Base-by-base conservation (phyloP, 805 yeast genomes). In the Metschnikowia shivogae region DNA sequence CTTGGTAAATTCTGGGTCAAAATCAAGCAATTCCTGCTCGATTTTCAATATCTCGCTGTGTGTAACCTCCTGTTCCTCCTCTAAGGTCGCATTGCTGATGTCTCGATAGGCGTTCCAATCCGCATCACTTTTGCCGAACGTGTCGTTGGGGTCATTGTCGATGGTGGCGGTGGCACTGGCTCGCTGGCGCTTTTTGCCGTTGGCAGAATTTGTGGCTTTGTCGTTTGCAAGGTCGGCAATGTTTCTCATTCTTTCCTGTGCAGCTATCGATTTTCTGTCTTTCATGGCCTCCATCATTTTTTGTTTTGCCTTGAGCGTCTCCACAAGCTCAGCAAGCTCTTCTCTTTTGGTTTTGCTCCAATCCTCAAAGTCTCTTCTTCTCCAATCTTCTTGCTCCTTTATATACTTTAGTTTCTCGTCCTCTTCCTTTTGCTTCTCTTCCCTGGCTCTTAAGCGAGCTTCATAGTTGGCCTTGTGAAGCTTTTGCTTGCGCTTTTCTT, bases 21-120 rank as follows among this genome's bases (percentile, higher is more conserved):
- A 78, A 54, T 86, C 85, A 36, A 90, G 72, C 41, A 93, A 73
- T 52, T 84, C 83, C 48, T 79, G 84, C 63, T 92, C 97, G 30
- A 93, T 55, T 17, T 73, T 75, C 20, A 78, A 61, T 26, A 86
- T 74, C 40, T 71, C 71, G 37, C 74, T 76, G 44, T 81, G 80
- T 48, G 85, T 90, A 43, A 81, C 87, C 46, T 85, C 96, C 49
- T 86, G 84, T 29, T 79, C 78, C 54, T 89, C 96, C 47, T 84
- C 89, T 53, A 89, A 87, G 22, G 82, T 84, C 13, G 74, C 83
- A 50, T 77, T 80, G 14, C 88, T 79, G 45, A 89, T 85, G 58
- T 88, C 93, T 56, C 93, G 77, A 61, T 92, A 92, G 13, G 89
- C 82, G 19, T 85, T 80, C 97, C 97, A 92, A 64, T 93, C 99